These are phyloP conservation scores for Sarocladiaceae sp. DNA, from an alignment of 2,329 filamentous ascomycete species.

Conservation along the genomic window DNA sequence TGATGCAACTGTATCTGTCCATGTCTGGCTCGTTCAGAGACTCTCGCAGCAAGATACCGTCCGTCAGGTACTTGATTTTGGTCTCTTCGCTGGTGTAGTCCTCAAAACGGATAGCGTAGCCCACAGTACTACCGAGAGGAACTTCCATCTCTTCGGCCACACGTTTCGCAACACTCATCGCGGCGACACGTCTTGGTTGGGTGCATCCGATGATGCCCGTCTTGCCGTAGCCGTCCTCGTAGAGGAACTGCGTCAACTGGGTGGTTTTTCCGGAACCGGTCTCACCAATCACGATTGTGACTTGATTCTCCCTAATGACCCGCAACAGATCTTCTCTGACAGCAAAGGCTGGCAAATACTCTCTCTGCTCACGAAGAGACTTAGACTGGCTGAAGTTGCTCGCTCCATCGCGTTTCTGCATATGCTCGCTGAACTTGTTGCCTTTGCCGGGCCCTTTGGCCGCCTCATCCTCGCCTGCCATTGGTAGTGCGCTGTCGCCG, in stretches of 20 bases:
- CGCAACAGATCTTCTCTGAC: conserved; percentile 87
- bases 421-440: conserved; percentile 80
- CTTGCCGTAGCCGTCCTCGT: conserved; percentile 90
- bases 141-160: conserved; percentile 99
- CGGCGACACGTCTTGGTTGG: conserved; percentile 90
- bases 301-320: conserved; percentile 94
- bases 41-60: conserved; percentile 88
- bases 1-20: conserved; percentile 94
- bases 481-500: conserved; percentile 79
- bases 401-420: conserved; percentile 80
- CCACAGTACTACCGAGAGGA: conserved; percentile 76
- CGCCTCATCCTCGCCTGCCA: conserved; percentile 62
- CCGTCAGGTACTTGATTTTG: conserved; percentile 98
- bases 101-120: conserved; percentile 96
- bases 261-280: conserved; percentile 98
- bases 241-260: conserved; percentile 90
- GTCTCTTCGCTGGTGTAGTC: conserved; percentile 96
- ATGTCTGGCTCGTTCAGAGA: conserved; percentile 88
- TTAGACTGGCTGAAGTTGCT: conserved; percentile 94
- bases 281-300: conserved; percentile 93
- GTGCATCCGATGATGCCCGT: conserved; percentile 92
- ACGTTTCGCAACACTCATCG: conserved; percentile 98
- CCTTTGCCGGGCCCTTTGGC: conserved; percentile 42
- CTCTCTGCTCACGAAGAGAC: conserved; percentile 80
- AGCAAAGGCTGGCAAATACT: conserved; percentile 91